Evolutionary conservation across 768 basidiomycete species (phyloP).

Genomic region (Porphyrellus cyaneotinctus): DNA sequence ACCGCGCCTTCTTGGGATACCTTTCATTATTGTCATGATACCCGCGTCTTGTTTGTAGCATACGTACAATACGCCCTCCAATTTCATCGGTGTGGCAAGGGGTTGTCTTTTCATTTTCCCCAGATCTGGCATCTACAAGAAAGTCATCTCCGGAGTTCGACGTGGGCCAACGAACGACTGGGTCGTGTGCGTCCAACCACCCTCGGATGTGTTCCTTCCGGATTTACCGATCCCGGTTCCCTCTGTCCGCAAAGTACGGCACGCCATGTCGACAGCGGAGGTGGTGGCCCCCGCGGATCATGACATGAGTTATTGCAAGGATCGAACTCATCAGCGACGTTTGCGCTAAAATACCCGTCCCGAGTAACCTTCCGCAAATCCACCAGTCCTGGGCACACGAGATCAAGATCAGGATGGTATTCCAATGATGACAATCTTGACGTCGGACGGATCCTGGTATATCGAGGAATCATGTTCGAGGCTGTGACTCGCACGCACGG

Average conservation of each 20-base stretch:
- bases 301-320: not conserved
- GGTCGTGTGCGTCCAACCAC: not conserved
- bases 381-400: too few species aligned
- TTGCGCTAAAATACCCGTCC: not conserved
- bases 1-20: conserved; percentile 8
- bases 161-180: not conserved
- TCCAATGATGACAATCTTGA: not conserved
- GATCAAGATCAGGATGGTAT: not conserved
- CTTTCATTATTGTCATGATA: conserved; percentile 11
- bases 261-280: not conserved
- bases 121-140: not conserved
- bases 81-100: conserved; percentile 18
- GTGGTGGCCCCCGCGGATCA: not conserved
- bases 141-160: not conserved
- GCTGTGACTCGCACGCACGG: too few species aligned
- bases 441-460: not conserved
- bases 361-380: not conserved
- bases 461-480: too few species aligned
- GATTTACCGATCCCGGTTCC: not conserved
- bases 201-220: not conserved
- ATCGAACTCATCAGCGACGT: not conserved
- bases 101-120: conserved; percentile 9
- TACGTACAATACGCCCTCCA: not conserved
- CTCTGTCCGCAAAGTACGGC: too few species aligned
- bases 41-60: conserved; percentile 8